phyloP scores from a whole-genome alignment of 2,329 filamentous ascomycete genomes.

The Neospermospora avenae region DNA sequence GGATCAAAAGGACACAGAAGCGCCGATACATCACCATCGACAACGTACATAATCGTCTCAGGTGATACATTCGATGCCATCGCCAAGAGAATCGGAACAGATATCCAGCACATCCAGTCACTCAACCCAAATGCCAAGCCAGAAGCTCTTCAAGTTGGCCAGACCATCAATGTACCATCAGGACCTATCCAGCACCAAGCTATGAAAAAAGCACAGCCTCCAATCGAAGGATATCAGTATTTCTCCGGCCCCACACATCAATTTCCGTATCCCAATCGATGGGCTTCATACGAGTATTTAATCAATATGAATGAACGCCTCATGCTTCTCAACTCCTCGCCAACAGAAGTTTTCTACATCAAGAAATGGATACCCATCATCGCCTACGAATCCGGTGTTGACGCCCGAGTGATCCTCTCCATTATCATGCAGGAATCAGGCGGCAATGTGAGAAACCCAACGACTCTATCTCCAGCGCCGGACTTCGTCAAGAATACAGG shows the following conservation, averaged over 20 bases:
- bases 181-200: not conserved
- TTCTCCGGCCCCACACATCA: slow-evolving; percentile 11
- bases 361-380: slow-evolving; percentile 7
- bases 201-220: not conserved
- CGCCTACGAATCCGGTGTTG: slow-evolving; percentile 17
- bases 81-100: not conserved
- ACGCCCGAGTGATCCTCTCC: slow-evolving; percentile 18
- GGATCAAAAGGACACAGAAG: not conserved
- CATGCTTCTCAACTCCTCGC: slow-evolving; percentile 8
- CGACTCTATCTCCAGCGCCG: slow-evolving; percentile 1
- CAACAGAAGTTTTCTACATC: slow-evolving; percentile 15
- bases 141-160: slow-evolving; percentile 14
- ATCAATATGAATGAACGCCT: slow-evolving; percentile 6
- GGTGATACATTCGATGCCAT: slow-evolving; percentile 6
- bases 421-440: slow-evolving; percentile 23
- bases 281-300: slow-evolving; percentile 11
- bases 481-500: slow-evolving; percentile 9
- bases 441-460: slow-evolving; percentile 12
- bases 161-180: slow-evolving; percentile 7
- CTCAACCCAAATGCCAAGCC: slow-evolving; percentile 5
- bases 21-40: not conserved
- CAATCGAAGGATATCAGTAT: slow-evolving; percentile 8
- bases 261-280: slow-evolving; percentile 11
- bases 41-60: slow-evolving; percentile 2
- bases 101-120: not conserved